These are phyloP conservation scores for Flaveria robusta DNA, from an alignment of 129 eudicot species.

Conservation along the genomic window DNA sequence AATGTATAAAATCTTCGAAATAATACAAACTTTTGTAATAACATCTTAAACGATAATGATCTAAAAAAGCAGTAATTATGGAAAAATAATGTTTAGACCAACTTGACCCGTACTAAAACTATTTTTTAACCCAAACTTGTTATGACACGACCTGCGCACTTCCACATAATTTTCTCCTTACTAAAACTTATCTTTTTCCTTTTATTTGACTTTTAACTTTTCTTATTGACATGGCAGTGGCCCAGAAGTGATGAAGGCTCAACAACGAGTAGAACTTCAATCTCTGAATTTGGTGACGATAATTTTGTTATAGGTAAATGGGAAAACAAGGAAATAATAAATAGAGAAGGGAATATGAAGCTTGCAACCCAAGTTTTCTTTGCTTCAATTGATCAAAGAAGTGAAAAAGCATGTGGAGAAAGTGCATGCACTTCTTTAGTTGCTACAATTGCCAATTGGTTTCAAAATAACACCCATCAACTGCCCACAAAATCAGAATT, in stretches of 20 bases:
- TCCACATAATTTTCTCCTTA: not conserved
- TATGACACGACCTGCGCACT: not conserved
- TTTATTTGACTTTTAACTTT: not conserved
- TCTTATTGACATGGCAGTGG: conserved; percentile 27
- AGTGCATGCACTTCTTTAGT: conserved; percentile 70
- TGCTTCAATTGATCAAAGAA: conserved; percentile 66
- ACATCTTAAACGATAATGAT: not conserved
- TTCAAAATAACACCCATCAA: conserved; percentile 44
- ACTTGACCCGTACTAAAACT: not conserved
- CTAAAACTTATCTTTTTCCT: not conserved
- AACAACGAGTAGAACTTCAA: conserved; percentile 40
- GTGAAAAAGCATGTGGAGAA: conserved; percentile 55
- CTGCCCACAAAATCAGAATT: conserved; percentile 64
- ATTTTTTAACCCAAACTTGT: not conserved
- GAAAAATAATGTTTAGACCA: not conserved
- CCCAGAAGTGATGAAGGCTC: conserved; percentile 44
- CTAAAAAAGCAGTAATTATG: not conserved
- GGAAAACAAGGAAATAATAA: conserved; percentile 49
- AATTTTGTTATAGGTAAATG: conserved; percentile 55
- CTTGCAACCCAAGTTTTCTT: conserved; percentile 55
- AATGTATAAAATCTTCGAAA: not conserved
- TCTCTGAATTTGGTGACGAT: conserved; percentile 60
- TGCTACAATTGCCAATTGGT: conserved; percentile 57
- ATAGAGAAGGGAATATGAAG: conserved; percentile 56
- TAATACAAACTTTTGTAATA: not conserved